These are phyloP conservation scores for Persicaria tinctoria DNA, from an alignment of 148 eudicot genomes.

Conservation along the genomic window DNA sequence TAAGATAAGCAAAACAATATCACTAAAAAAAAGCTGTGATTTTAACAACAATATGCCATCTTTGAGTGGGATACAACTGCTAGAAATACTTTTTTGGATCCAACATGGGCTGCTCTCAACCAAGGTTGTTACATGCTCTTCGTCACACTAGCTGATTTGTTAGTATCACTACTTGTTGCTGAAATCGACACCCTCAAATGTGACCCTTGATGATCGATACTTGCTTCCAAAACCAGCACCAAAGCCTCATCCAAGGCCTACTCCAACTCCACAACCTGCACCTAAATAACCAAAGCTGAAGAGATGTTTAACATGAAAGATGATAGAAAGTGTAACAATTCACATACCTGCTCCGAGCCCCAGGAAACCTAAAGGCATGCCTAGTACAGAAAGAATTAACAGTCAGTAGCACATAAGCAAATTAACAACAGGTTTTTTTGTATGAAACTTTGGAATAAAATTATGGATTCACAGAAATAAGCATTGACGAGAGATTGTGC, in stretches of 20 bases:
- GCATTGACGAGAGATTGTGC: neutral
- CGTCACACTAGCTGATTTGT: conserved; percentile 19
- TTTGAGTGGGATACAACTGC: neutral
- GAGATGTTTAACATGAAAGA: neutral
- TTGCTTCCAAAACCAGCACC: conserved; percentile 65
- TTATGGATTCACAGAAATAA: neutral
- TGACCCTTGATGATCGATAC: conserved; percentile 47
- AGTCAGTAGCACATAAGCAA: neutral
- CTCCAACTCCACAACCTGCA: conserved; percentile 79
- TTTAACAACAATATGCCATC: no score
- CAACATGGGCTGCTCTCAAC: neutral
- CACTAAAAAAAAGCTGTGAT: no score
- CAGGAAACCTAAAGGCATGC: conserved; percentile 58
- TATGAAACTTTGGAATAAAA: neutral
- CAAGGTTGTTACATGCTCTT: conserved; percentile 13
- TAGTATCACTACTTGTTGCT: conserved; percentile 19
- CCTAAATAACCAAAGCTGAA: conserved; percentile 29
- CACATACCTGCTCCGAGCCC: conserved; percentile 72
- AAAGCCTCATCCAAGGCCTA: conserved; percentile 84
- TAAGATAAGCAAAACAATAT: no score
- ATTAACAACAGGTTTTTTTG: neutral
- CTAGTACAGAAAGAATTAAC: conserved; percentile 20
- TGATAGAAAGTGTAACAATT: neutral
- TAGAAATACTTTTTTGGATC: neutral
- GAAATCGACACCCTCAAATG: conserved; percentile 54